These are phyloP conservation scores for Alnus rubra DNA, from an alignment of 306 rosid genomes.

Conservation along the genomic window DNA sequence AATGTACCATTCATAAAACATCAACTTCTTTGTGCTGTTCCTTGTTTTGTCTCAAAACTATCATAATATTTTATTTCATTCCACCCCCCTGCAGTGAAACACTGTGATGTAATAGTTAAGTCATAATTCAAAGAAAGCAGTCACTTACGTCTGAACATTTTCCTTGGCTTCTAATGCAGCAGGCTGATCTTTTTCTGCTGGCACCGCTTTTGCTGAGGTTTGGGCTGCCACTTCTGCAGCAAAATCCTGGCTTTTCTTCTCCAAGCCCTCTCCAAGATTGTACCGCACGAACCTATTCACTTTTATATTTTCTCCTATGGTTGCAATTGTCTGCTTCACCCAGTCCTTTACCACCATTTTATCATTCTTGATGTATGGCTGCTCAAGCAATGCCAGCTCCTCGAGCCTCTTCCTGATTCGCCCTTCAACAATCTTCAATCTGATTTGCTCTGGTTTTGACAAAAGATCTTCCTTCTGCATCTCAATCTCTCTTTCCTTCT, in stretches of 20 bases:
- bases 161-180: constrained; percentile 54
- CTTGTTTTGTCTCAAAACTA: neutral
- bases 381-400: constrained; percentile 92
- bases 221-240: constrained; percentile 99
- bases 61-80: constrained; percentile 16
- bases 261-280: constrained; percentile 98
- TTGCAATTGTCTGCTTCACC: constrained; percentile 94
- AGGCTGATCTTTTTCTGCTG: constrained; percentile 58
- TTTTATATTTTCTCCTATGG: constrained; percentile 92
- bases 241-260: constrained; percentile 94
- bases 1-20: neutral
- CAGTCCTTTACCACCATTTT: constrained; percentile 78
- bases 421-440: constrained; percentile 90
- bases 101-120: constrained; percentile 8
- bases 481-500: constrained; percentile 87
- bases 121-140: constrained; percentile 15
- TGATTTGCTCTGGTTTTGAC: constrained; percentile 94
- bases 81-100: constrained; percentile 7
- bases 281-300: constrained; percentile 89
- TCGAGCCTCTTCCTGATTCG: constrained; percentile 91
- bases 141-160: constrained; percentile 66
- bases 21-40: neutral
- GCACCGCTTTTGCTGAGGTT: constrained; percentile 65
- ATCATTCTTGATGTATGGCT: constrained; percentile 90
- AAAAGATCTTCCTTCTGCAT: constrained; percentile 96